These are phyloP conservation scores for Berkeleyomyces rouxiae DNA, from an alignment of 2,329 filamentous ascomycete genomes.

Conservation along the genomic window DNA sequence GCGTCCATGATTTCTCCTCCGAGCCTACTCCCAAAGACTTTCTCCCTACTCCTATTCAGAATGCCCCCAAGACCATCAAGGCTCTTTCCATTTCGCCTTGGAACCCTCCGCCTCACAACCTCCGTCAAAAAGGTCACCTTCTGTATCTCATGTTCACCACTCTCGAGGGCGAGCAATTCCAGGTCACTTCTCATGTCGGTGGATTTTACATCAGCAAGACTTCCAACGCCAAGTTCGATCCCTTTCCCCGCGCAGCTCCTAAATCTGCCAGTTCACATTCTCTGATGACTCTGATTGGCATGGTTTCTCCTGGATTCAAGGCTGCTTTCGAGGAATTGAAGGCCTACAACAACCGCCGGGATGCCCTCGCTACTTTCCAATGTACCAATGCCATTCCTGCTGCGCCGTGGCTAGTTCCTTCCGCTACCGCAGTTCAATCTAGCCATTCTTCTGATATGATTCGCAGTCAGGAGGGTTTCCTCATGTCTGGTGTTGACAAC, in stretches of 20 bases:
- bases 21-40: conserved; percentile 52
- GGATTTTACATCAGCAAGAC: conserved; percentile 97
- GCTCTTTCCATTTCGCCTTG: conserved; percentile 75
- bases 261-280: conserved; percentile 75
- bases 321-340: conserved; percentile 62
- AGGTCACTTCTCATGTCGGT: conserved; percentile 83
- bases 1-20: conserved; percentile 62
- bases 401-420: conserved; percentile 77
- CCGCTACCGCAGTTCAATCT: conserved; percentile 44
- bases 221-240: conserved; percentile 88
- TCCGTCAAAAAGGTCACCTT: conserved; percentile 81
- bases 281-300: conserved; percentile 58
- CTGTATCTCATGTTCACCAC: conserved; percentile 81
- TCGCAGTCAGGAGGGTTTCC: conserved; percentile 79
- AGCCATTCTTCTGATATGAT: conserved; percentile 70
- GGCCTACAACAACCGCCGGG: conserved; percentile 68
- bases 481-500: conserved; percentile 81
- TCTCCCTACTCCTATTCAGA: conserved; percentile 47
- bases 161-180: conserved; percentile 85
- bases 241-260: conserved; percentile 59
- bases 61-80: conserved; percentile 80
- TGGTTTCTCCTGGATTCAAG: conserved; percentile 71
- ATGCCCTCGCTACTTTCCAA: conserved; percentile 83
- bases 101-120: conserved; percentile 88
- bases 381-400: conserved; percentile 89